Conservation (phyloP, 2,329 filamentous ascomycete genomes). For the Plenodomus tracheiphilus region DNA sequence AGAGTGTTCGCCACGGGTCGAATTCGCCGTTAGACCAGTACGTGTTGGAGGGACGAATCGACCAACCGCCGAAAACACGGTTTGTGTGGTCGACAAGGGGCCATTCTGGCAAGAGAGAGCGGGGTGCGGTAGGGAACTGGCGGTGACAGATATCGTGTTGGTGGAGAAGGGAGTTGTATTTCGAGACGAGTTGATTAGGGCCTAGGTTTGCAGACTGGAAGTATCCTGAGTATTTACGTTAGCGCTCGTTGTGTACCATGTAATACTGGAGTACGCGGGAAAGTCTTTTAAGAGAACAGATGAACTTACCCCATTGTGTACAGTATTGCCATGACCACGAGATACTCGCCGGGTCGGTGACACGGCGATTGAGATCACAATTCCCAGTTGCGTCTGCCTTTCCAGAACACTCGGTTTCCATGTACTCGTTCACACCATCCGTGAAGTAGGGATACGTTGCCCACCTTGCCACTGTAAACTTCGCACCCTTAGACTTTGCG, state of each 20-base stretch:
- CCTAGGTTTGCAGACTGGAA: conserved; percentile 55
- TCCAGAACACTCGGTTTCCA: conserved; percentile 48
- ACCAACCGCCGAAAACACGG: conserved; percentile 54
- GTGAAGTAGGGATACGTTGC: conserved; percentile 47
- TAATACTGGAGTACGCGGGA: too few relatives aligned
- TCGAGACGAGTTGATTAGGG: conserved; percentile 52
- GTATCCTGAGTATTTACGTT: conserved; percentile 45
- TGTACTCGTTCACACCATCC: conserved; percentile 44
- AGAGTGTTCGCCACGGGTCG: conserved; percentile 57
- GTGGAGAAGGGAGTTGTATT: conserved; percentile 51
- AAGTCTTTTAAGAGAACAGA: background rate
- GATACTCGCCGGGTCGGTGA: conserved; percentile 45
- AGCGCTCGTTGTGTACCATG: too few relatives aligned
- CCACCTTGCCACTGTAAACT: conserved; percentile 49
- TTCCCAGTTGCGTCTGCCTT: conserved; percentile 23
- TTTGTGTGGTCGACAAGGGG: conserved; percentile 49
- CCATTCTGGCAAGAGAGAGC: conserved; percentile 46
- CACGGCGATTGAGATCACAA: conserved; percentile 45
- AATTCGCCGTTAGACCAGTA: conserved; percentile 57
- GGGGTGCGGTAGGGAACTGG: conserved; percentile 51
- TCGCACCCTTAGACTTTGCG: conserved; percentile 46
- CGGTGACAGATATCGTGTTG: conserved; percentile 52
- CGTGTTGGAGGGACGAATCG: conserved; percentile 55
- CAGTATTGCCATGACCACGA: conserved; percentile 59
- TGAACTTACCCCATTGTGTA: conserved; percentile 51